Conservation (phyloP, 1,284 basidiomycete genomes). For the Quambalaria eucalypti region DNA sequence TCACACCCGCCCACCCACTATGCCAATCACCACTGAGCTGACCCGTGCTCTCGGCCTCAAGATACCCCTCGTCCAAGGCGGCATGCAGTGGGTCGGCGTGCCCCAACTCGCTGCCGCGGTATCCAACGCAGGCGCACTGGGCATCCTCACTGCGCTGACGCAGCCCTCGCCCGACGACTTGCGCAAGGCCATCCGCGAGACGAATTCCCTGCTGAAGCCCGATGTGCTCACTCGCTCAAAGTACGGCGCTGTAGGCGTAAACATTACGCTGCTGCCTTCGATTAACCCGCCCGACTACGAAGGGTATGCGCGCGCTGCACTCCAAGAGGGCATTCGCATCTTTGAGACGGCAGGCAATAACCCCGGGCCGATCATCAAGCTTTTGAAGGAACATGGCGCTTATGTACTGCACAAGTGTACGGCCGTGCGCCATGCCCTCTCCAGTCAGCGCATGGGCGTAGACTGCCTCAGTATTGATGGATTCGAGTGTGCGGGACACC, state of each 20-base stretch:
- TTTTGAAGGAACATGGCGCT: constrained; percentile 65
- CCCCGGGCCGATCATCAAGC: constrained; percentile 65
- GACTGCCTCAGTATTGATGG: constrained; percentile 58
- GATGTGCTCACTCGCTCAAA: constrained; percentile 20
- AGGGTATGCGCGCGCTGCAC: constrained; percentile 68
- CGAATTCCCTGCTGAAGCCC: constrained; percentile 47
- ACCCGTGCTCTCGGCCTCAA: constrained; percentile 47
- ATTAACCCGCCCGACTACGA: constrained; percentile 87
- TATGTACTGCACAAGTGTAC: constrained; percentile 87
- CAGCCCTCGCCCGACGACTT: constrained; percentile 77
- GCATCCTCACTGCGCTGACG: constrained; percentile 75
- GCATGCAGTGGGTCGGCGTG: constrained; percentile 60
- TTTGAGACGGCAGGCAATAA: constrained; percentile 84
- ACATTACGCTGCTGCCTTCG: constrained; percentile 77
- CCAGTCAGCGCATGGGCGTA: constrained; percentile 67
- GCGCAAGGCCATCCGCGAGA: constrained; percentile 73
- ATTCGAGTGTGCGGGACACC: constrained; percentile 71
- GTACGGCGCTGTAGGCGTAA: constrained; percentile 59
- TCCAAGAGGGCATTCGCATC: constrained; percentile 77
- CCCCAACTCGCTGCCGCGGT: constrained; percentile 69
- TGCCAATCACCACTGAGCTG: constrained; percentile 44
- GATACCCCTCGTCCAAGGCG: constrained; percentile 42
- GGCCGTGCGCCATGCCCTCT: constrained; percentile 54
- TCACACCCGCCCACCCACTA: constrained; percentile 4
- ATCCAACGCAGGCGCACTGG: constrained; percentile 75